Conservation (phyloP, 1,284 basidiomycete genomes). For the Psilocybe mexicana region DNA sequence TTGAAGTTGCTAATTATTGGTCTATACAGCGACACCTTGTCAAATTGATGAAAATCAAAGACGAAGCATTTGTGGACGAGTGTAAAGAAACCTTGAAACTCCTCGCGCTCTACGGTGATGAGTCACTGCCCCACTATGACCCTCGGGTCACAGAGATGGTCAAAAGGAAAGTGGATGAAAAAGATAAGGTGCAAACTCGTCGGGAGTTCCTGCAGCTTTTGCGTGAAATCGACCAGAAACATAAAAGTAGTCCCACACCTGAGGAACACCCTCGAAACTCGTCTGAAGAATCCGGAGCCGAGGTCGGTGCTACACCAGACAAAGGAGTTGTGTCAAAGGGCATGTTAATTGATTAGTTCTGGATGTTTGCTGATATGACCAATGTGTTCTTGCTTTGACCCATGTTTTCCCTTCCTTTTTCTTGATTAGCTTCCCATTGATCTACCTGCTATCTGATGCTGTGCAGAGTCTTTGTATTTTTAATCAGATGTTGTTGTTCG, state of each 20-base stretch:
- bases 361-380: background rate
- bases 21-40: slow-evolving; percentile 52
- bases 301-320: background rate
- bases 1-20: background rate
- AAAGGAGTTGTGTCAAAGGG: slow-evolving; percentile 10
- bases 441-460: background rate
- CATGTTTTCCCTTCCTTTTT: background rate
- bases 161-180: slow-evolving; percentile 33
- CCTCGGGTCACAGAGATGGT: slow-evolving; percentile 50
- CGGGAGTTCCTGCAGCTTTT: slow-evolving; percentile 51
- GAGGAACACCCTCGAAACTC: slow-evolving; percentile 2
- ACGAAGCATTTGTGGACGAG: slow-evolving; percentile 40
- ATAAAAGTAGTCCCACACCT: slow-evolving; percentile 26
- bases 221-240: slow-evolving; percentile 43
- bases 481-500: too few relatives aligned
- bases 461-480: background rate
- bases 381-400: background rate
- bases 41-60: slow-evolving; percentile 47
- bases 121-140: slow-evolving; percentile 51
- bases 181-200: slow-evolving; percentile 42
- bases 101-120: slow-evolving; percentile 55
- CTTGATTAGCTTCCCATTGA: background rate
- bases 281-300: background rate
- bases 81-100: slow-evolving; percentile 54
- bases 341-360: slow-evolving; percentile 10